Evolutionary conservation across 345 rosid genomes (phyloP).

Genomic region (Lepidium aucheri): DNA sequence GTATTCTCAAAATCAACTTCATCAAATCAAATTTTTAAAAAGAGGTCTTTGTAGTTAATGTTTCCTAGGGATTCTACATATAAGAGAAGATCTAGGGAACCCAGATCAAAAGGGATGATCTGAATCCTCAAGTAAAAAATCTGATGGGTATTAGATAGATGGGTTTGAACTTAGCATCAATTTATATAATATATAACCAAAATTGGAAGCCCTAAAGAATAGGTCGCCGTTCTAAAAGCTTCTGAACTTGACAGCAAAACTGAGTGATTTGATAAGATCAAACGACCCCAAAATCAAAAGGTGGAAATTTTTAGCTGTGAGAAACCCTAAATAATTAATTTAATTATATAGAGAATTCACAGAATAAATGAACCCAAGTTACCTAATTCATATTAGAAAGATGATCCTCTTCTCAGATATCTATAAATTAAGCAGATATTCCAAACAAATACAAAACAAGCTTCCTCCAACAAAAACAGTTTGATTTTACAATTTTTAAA

Average conservation of each 20-base stretch:
- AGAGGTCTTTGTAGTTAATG: background rate
- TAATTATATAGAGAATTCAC: background rate
- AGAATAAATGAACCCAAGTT: background rate
- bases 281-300: background rate
- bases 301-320: background rate
- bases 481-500: background rate
- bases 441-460: background rate
- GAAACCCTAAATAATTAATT: background rate
- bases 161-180: constrained; percentile 11
- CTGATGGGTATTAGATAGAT: constrained; percentile 31
- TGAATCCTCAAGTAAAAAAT: constrained; percentile 4
- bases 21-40: background rate
- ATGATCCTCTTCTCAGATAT: background rate
- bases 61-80: background rate
- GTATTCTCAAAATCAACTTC: background rate
- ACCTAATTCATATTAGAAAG: background rate
- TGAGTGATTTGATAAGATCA: background rate
- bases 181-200: background rate
- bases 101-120: background rate
- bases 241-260: constrained; percentile 14
- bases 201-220: constrained; percentile 31
- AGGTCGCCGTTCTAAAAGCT: constrained; percentile 29
- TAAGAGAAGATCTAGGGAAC: background rate
- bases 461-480: background rate
- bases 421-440: background rate